Evolutionary conservation across 2,329 filamentous ascomycete species (phyloP), one percentile per base, ranked within the genome.

Genomic region (Claviceps humidiphila): DNA sequence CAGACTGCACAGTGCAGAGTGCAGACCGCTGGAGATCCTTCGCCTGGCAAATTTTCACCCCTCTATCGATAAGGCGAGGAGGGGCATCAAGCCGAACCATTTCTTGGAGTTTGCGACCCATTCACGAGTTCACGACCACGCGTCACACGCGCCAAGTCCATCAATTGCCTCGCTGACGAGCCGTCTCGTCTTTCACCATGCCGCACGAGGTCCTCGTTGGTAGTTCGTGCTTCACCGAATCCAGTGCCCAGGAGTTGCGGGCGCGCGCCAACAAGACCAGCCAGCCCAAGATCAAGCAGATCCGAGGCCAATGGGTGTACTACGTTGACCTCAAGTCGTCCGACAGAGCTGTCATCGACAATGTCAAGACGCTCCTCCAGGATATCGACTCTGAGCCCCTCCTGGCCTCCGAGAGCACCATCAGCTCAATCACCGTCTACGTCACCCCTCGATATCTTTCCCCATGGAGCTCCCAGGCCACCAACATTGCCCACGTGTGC

Each of bases 401-500:
- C 39, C 44, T 58, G 39, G 54, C 61, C 24, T 55, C 66, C 16
- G 60, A 62, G 41, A 61, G 58, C 41, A 61, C 63, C 56, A 75
- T 78, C 51, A 67, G 74, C 54, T 72, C 74, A 44, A 69, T 76
- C 48, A 73, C 83, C 56, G 78, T 87, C 65, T 88, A 89, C 64
- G 77, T 95, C 54, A 82, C 79, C 47, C 91, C 91, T 20, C 81
- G 91, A 58, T 86, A 87, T 61, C 90, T 95, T 59, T 96, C 90
- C 42, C 93, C 93, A 65, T 98, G 93, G 93, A 96, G 89, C 70
- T 95, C 90, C 53, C 90, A 96, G 68, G 91, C 90, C 30, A 95
- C 91, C 47, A 91, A 83, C 65, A 96, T 97, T 66, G 86, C 91
- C 51, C 83, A 93, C 58, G 91, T 96, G 37, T 97, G 91, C 65